Evolutionary conservation across 257 asterid species (phyloP), one percentile per base, ranked within the genome.

Genomic region (Pogostemon cablin): DNA sequence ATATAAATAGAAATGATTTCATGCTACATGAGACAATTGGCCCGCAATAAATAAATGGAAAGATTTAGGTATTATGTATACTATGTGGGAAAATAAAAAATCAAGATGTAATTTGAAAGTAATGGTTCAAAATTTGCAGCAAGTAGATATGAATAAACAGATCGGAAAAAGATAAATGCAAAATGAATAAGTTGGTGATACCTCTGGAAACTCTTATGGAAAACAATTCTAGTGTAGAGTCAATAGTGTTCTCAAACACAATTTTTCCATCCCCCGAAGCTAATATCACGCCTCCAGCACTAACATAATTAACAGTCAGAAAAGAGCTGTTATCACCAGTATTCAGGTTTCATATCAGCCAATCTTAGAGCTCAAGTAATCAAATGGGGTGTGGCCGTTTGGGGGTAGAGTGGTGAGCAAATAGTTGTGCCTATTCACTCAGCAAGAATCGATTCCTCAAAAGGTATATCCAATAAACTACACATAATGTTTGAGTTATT

Each of bases 211-310:
- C 53, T 88, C 61, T 86, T 86, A 76, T 81, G 95, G 73, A 88
- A 86, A 8, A 76, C 86, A 88, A 91, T 49, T 86, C 91, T 81
- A 88, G 79, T 78, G 93, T 83, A 64, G 96, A 89, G 79, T 88
- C 91, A 67, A 88, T 91, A 74, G 88, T 83, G 83, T 88, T 88
- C 88, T 88, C 96, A 47, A 76, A 81, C 78, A 88, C 93, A 70
- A 88, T 88, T 64, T 85, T 88, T 60, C 96, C 96, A 72, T 88
- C 96, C 68, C 86, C 76, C 17, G 96, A 86, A 67, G 93, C 93
- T 85, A 88, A 61, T 47, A 88, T 93, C 43, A 88, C 93, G 7
- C 96, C 96, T 65, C 96, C 96, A 53, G 96, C 81, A 71, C 96
- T 88, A 78, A 64, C 46, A 69, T 15, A 62, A 50, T 57, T 15